Base-by-base conservation (phyloP, 129 eudicot species). In the Flaveria ramosissima region DNA sequence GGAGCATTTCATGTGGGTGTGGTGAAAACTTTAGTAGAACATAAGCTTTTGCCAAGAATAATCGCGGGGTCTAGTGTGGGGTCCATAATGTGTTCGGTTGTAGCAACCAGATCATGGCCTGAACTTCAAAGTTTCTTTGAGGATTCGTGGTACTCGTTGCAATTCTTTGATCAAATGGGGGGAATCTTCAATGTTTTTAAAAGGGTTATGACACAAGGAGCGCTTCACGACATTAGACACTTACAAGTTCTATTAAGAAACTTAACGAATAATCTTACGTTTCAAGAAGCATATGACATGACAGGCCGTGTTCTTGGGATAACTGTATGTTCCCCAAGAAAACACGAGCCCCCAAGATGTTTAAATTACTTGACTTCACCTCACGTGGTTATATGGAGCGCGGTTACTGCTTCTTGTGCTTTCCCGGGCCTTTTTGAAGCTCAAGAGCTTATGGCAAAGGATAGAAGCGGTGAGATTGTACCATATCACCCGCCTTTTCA, bases 381-480 rank as follows among this genome's bases (percentile, higher is more conserved):
- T 21, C 93, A 91, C 46, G 96, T 94, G 24, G 97, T 94, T 16
- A 94, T 94, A 64, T 94, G 97, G 99, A 94, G 99, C 10, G 97
- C 99, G 1, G 99, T 94, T 65, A 91, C 99, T 1, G 97, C 99
- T 72, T 94, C 99, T 32, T 94, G 99, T 84, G 99, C 99, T 8
- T 94, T 94, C 83, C 97, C 99, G 0, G 99, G 99, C 9, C 99
- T 94, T 70, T 94, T 86, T 72, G 99, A 94, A 80, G 99, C 99
- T 59, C 96, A 94, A 56, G 99, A 94, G 59, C 87, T 94, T 16
- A 94, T 94, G 99, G 97, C 96, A 2, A 94, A 94, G 65, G 85
- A 94, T 77, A 87, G 99, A 79, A 82, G 84, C 59, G 97, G 97
- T 9, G 94, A 91, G 17, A 80, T 94, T 78, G 99, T 94, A 53